Percentiles rank a stretch among this genome's conserved stretches.
phyloP scores from a whole-genome alignment of 352 stramenopile genomes.

The Thraustochytrium sp. region DNA sequence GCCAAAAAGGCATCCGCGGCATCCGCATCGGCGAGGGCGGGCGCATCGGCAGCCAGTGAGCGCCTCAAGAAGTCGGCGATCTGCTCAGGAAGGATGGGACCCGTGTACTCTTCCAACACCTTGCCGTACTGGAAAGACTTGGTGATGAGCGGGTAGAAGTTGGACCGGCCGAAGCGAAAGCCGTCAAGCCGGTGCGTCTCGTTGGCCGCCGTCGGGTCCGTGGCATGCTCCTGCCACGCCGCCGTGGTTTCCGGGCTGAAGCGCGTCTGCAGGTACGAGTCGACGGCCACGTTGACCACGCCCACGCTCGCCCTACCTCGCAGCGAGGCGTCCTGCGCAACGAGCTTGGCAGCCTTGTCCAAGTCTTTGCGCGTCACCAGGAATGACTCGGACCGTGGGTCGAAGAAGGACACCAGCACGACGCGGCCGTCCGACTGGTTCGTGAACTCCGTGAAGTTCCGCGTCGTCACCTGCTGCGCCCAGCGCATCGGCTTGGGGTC shows the following conservation, averaged over 20 bases:
- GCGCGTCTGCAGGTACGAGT: slow-evolving; percentile 22
- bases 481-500: neutral
- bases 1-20: neutral
- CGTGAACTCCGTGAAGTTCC: neutral
- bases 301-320: neutral
- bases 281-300: slow-evolving; percentile 20
- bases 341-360: neutral
- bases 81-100: neutral
- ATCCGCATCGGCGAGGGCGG: neutral
- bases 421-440: neutral
- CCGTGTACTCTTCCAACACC: neutral
- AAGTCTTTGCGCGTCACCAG: neutral
- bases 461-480: neutral
- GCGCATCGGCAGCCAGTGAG: neutral
- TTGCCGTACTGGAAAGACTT: neutral
- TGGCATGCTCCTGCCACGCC: slow-evolving; percentile 27
- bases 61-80: neutral
- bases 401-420: slow-evolving; percentile 13
- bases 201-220: neutral
- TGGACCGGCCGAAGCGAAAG: slow-evolving; percentile 23
- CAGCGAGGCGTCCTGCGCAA: neutral
- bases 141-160: slow-evolving; percentile 35
- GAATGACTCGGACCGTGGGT: slow-evolving; percentile 36
- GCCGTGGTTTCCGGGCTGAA: slow-evolving; percentile 16
- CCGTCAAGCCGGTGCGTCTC: neutral